Conservation (phyloP, 225 moss, liverwort and hornwort species). For the Polytrichum commune region DNA sequence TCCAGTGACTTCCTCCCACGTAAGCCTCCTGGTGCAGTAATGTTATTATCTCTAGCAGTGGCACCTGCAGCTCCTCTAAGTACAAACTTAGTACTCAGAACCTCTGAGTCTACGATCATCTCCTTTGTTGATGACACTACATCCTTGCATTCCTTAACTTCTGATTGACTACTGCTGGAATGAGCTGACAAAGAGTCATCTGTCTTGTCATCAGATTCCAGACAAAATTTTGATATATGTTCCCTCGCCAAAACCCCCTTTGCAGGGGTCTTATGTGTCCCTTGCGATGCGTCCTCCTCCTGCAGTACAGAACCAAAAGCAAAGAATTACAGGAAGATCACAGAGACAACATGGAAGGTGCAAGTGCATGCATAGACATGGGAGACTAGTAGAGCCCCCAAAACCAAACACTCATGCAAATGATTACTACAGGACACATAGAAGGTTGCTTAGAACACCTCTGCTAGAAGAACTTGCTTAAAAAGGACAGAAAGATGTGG, state of each 20-base stretch:
- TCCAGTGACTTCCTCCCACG: slow-evolving; percentile 32
- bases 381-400: too few relatives aligned
- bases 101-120: slow-evolving; percentile 45
- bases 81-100: slow-evolving; percentile 47
- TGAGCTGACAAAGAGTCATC: slow-evolving; percentile 46
- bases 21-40: slow-evolving; percentile 30
- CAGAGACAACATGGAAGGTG: too few relatives aligned
- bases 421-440: too few relatives aligned
- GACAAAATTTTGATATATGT: background rate
- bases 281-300: slow-evolving; percentile 59
- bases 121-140: slow-evolving; percentile 39
- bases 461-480: too few relatives aligned
- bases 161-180: slow-evolving; percentile 37
- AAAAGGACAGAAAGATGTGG: too few relatives aligned
- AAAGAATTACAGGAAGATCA: too few relatives aligned
- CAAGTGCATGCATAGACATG: too few relatives aligned
- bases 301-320: slow-evolving; percentile 29
- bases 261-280: slow-evolving; percentile 34
- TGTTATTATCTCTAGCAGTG: slow-evolving; percentile 27
- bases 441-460: too few relatives aligned
- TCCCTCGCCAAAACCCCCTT: slow-evolving; percentile 36
- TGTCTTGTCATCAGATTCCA: slow-evolving; percentile 34
- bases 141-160: slow-evolving; percentile 42
- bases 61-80: slow-evolving; percentile 31
- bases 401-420: too few relatives aligned